phyloP scores from a whole-genome alignment of 495 filamentous ascomycete genomes.

The Daldinia decipiens region DNA sequence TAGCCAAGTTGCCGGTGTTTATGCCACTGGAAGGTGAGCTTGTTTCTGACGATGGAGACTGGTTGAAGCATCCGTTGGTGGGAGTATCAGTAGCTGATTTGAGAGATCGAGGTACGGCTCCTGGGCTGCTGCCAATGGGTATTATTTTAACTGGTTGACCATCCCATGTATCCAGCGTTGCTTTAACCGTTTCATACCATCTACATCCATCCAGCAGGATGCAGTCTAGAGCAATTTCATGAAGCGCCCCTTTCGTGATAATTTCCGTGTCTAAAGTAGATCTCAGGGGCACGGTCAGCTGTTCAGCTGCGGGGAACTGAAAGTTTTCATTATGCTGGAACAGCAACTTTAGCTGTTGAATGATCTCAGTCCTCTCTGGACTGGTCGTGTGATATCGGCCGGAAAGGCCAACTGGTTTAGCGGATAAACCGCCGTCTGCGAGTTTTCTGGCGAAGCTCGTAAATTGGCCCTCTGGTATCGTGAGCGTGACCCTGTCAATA shows the following conservation, averaged over 20 bases:
- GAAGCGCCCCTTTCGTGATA: conserved; percentile 19
- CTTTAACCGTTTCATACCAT: conserved; percentile 24
- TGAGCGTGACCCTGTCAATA: conserved; percentile 21
- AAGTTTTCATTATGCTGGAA: conserved; percentile 16
- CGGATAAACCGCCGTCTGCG: conserved; percentile 17
- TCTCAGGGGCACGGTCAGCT: conserved; percentile 11
- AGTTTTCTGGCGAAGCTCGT: conserved; percentile 9
- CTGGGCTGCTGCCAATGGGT: conserved; percentile 20
- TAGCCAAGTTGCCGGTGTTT: conserved; percentile 10
- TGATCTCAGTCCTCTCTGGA: neutral
- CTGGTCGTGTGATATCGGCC: conserved; percentile 19
- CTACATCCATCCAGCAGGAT: conserved; percentile 14
- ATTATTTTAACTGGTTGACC: conserved; percentile 16
- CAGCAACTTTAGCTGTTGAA: conserved; percentile 7
- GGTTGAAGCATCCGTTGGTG: neutral
- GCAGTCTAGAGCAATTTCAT: conserved; percentile 22
- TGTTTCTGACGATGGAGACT: neutral
- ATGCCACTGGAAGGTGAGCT: conserved; percentile 12
- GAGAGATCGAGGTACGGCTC: conserved; percentile 20
- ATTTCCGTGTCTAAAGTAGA: conserved; percentile 21
- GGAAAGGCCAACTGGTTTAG: conserved; percentile 16
- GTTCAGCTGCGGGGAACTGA: conserved; percentile 11
- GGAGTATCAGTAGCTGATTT: neutral
- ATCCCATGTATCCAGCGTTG: conserved; percentile 7
- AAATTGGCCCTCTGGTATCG: conserved; percentile 19